A percentile compares a stretch with the other conserved stretches of the same genome.
These are phyloP conservation scores for Thalassiosira delicatula DNA, from an alignment of 352 stramenopile species.

Conservation along the genomic window DNA sequence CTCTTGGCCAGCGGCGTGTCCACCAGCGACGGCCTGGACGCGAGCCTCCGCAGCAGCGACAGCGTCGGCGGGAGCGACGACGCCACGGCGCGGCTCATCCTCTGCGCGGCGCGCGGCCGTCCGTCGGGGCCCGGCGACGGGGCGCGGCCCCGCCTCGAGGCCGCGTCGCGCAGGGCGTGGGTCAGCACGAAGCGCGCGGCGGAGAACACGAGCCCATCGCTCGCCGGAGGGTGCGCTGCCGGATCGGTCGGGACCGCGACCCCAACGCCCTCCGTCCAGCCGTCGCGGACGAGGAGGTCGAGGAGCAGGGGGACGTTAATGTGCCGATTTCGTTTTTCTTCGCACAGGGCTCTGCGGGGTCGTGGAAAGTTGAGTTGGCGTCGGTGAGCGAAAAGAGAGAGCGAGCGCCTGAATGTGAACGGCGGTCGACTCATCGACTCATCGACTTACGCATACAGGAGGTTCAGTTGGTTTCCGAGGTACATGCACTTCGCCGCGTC, in stretches of 20 bases:
- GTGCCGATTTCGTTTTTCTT: constrained; percentile 79
- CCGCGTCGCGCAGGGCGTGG: constrained; percentile 72
- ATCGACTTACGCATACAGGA: constrained; percentile 60
- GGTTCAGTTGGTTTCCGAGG: constrained; percentile 73
- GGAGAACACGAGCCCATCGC: constrained; percentile 34
- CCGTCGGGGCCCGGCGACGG: too few relatives aligned
- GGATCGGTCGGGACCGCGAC: neutral
- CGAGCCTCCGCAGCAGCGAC: constrained; percentile 71
- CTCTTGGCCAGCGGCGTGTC: constrained; percentile 59
- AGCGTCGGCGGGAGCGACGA: constrained; percentile 72
- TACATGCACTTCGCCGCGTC: constrained; percentile 76
- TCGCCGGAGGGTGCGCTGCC: neutral
- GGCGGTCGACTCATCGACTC: too few relatives aligned
- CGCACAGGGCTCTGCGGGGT: constrained; percentile 48
- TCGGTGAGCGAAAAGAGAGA: too few relatives aligned
- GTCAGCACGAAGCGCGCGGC: constrained; percentile 76
- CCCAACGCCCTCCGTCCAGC: constrained; percentile 56
- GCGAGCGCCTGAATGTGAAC: too few relatives aligned
- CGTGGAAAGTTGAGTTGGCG: too few relatives aligned
- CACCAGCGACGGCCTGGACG: constrained; percentile 61
- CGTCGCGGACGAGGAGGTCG: constrained; percentile 46
- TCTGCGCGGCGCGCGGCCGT: constrained; percentile 30
- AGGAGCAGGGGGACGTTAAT: constrained; percentile 79
- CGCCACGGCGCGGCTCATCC: constrained; percentile 69
- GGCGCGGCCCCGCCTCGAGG: neutral